These are phyloP conservation scores for Psidium guajava DNA, from an alignment of 345 rosid species.

Conservation along the genomic window DNA sequence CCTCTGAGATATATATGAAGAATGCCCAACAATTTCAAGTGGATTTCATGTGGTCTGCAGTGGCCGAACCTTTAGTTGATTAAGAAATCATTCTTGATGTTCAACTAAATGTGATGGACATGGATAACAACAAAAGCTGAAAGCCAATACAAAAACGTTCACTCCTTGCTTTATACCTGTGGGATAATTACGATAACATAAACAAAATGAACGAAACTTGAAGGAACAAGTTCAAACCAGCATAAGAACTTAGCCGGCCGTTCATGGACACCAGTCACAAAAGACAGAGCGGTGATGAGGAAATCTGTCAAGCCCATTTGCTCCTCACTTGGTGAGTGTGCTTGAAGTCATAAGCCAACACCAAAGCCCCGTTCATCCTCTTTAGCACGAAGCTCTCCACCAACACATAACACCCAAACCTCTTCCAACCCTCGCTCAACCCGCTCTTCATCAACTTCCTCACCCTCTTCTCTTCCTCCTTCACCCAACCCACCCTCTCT, in stretches of 20 bases:
- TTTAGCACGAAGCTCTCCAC: constrained; percentile 51
- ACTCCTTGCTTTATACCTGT: background rate
- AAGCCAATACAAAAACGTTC: background rate
- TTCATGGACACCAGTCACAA: constrained; percentile 1
- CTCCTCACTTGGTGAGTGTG: constrained; percentile 25
- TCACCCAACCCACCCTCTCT: constrained; percentile 43
- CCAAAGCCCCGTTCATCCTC: constrained; percentile 43
- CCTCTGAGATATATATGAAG: background rate
- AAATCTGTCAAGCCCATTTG: constrained; percentile 17
- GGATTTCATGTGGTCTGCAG: background rate
- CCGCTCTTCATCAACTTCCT: constrained; percentile 4
- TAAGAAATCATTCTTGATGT: background rate
- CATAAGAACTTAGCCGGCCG: background rate
- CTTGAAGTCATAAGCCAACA: constrained; percentile 31
- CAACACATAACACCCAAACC: constrained; percentile 38
- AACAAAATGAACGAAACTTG: too few species aligned
- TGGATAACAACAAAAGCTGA: background rate
- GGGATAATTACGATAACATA: background rate
- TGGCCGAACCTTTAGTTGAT: background rate
- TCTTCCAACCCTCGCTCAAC: constrained; percentile 25
- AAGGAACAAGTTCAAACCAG: too few species aligned
- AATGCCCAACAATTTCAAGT: background rate
- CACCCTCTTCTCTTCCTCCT: background rate
- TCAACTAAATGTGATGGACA: background rate
- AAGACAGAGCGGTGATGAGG: background rate